A percentile compares a stretch with the other conserved stretches of the same genome.
phyloP scores from a whole-genome alignment of 2,329 filamentous ascomycete species.

The Paecilomyces sp. region DNA sequence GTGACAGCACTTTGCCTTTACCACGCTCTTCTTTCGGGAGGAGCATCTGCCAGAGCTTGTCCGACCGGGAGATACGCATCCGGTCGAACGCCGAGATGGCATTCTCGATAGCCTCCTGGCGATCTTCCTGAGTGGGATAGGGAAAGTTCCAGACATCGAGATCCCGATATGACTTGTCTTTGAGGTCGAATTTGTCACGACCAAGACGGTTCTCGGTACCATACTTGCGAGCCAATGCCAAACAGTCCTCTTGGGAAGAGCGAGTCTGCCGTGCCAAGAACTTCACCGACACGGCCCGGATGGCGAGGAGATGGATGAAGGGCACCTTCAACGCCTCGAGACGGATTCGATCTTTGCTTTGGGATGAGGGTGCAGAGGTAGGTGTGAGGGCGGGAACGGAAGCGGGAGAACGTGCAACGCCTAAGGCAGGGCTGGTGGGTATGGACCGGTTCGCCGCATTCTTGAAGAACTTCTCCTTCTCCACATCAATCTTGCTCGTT shows the following conservation, averaged over 20 bases:
- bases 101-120: slow-evolving; percentile 54
- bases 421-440: slow-evolving; percentile 34
- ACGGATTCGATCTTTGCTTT: slow-evolving; percentile 30
- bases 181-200: slow-evolving; percentile 46
- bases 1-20: slow-evolving; percentile 55
- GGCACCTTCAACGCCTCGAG: slow-evolving; percentile 39
- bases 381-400: slow-evolving; percentile 28
- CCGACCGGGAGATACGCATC: slow-evolving; percentile 51
- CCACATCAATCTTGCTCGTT: slow-evolving; percentile 30
- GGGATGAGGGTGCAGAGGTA: slow-evolving; percentile 35
- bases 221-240: slow-evolving; percentile 45
- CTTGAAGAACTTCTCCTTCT: slow-evolving; percentile 36
- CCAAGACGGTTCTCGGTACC: slow-evolving; percentile 44
- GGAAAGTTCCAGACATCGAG: slow-evolving; percentile 56
- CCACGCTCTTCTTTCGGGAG: slow-evolving; percentile 54
- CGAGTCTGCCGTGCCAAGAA: slow-evolving; percentile 41
- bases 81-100: slow-evolving; percentile 58
- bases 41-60: slow-evolving; percentile 57
- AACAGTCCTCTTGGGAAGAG: slow-evolving; percentile 42
- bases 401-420: slow-evolving; percentile 28
- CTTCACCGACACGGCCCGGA: slow-evolving; percentile 41
- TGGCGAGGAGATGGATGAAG: slow-evolving; percentile 48
- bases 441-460: slow-evolving; percentile 30
- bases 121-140: slow-evolving; percentile 49
- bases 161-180: slow-evolving; percentile 54